A percentile compares a stretch with the other conserved stretches of the same genome.
Evolutionary conservation across 495 filamentous ascomycete genomes (phyloP).

Genomic region (Annulohypoxylon moriforme): DNA sequence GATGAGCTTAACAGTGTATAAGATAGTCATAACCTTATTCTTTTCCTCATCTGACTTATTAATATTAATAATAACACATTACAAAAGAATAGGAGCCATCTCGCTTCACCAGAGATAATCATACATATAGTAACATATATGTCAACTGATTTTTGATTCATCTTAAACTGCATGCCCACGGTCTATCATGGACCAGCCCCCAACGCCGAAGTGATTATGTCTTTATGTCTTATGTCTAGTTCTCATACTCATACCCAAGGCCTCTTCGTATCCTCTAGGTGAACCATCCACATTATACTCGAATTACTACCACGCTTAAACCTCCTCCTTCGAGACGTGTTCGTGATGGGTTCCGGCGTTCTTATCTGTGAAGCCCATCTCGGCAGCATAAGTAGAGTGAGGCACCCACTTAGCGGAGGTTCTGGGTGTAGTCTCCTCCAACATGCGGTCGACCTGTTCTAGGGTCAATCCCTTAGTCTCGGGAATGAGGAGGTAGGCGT

Average conservation of each 20-base stretch:
- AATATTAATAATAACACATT: neutral
- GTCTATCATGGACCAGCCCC: slow-evolving; percentile 3
- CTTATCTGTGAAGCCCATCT: slow-evolving; percentile 58
- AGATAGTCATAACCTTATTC: neutral
- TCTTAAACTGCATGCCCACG: neutral
- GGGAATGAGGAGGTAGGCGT: slow-evolving; percentile 82
- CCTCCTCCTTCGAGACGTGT: slow-evolving; percentile 28
- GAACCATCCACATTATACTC: neutral
- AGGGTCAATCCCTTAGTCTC: slow-evolving; percentile 90
- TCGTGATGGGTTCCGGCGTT: slow-evolving; percentile 19
- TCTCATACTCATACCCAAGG: neutral
- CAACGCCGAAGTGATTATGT: slow-evolving; percentile 16
- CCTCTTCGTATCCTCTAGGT: neutral
- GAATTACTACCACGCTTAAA: slow-evolving; percentile 15
- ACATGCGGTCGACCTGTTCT: slow-evolving; percentile 90
- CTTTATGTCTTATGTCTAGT: neutral
- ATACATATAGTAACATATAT: neutral
- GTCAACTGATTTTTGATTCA: slow-evolving; percentile 1
- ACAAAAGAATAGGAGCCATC: neutral
- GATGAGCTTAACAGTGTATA: neutral
- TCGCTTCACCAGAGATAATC: neutral
- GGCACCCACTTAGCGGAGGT: slow-evolving; percentile 78
- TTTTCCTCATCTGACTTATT: neutral
- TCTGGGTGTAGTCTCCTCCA: slow-evolving; percentile 82
- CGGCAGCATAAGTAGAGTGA: slow-evolving; percentile 72